Conservation (phyloP, 116 monocot species). For the Cymodocea nodosa region DNA sequence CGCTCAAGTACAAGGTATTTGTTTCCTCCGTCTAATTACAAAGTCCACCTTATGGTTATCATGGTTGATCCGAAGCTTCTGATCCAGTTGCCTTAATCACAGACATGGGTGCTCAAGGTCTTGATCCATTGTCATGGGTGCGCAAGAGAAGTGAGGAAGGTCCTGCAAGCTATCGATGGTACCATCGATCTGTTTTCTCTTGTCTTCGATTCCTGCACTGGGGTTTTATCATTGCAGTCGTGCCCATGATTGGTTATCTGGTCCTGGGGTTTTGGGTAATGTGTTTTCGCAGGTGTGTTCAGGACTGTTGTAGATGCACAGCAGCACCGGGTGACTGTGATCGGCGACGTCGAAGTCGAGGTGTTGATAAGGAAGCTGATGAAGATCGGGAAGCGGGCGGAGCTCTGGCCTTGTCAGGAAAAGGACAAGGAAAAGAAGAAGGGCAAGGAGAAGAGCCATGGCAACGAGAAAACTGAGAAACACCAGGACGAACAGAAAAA, state of each 20-base stretch:
- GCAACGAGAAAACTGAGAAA: not conserved
- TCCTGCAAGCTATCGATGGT: conserved; percentile 72
- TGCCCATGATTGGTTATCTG: too few relatives aligned
- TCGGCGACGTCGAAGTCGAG: conserved; percentile 57
- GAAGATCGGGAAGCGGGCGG: conserved; percentile 74
- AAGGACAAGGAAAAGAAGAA: conserved; percentile 1
- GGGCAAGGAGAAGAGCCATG: not conserved
- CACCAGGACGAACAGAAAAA: not conserved
- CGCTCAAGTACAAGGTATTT: conserved; percentile 18
- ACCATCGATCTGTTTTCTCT: conserved; percentile 1
- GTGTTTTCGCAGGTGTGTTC: conserved; percentile 47
- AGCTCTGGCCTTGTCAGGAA: conserved; percentile 71
- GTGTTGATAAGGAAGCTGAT: conserved; percentile 57
- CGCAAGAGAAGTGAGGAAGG: conserved; percentile 70
- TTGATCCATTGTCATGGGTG: conserved; percentile 89
- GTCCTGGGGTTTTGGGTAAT: too few relatives aligned
- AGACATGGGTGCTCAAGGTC: conserved; percentile 76
- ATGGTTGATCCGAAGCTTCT: not conserved
- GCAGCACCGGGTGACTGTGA: conserved; percentile 78
- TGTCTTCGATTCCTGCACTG: not conserved
- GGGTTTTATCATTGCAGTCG: not conserved
- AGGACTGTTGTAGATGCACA: conserved; percentile 38
- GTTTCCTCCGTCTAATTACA: not conserved
- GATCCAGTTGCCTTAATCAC: not conserved
- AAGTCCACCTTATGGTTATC: not conserved